Evolutionary conservation across 2,329 filamentous ascomycete species (phyloP).

Genomic region (Fusarium paranaense): DNA sequence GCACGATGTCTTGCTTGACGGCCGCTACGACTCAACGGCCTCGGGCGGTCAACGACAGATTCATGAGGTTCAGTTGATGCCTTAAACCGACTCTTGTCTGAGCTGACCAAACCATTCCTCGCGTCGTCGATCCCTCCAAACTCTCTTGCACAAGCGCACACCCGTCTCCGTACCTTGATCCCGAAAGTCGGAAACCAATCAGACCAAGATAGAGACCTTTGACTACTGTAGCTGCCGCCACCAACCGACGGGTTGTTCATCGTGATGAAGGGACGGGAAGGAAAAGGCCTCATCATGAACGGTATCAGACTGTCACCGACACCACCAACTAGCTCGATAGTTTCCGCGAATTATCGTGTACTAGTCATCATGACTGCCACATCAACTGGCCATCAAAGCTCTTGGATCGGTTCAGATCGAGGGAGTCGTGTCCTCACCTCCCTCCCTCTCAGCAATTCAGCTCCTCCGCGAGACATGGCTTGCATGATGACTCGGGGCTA

Average conservation of each 20-base stretch:
- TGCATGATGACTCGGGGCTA: conserved; percentile 36
- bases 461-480: conserved; percentile 40
- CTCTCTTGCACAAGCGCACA: not conserved
- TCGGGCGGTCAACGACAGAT: conserved; percentile 19
- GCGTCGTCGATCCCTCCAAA: not conserved
- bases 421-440: conserved; percentile 17
- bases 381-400: conserved; percentile 14
- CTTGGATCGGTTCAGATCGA: conserved; percentile 14
- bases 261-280: conserved; percentile 24
- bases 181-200: conserved; percentile 34
- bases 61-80: not conserved
- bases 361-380: conserved; percentile 25
- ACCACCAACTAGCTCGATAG: conserved; percentile 26
- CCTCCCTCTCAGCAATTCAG: conserved; percentile 6
- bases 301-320: conserved; percentile 9
- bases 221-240: conserved; percentile 32
- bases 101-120: not conserved
- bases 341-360: conserved; percentile 27
- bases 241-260: conserved; percentile 25
- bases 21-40: conserved; percentile 29
- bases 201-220: conserved; percentile 14
- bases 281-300: conserved; percentile 20
- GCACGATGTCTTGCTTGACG: conserved; percentile 43
- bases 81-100: not conserved
- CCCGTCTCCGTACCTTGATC: conserved; percentile 16